Conservation (phyloP, 768 basidiomycete genomes). For the Hemileccinum rubropunctum region DNA sequence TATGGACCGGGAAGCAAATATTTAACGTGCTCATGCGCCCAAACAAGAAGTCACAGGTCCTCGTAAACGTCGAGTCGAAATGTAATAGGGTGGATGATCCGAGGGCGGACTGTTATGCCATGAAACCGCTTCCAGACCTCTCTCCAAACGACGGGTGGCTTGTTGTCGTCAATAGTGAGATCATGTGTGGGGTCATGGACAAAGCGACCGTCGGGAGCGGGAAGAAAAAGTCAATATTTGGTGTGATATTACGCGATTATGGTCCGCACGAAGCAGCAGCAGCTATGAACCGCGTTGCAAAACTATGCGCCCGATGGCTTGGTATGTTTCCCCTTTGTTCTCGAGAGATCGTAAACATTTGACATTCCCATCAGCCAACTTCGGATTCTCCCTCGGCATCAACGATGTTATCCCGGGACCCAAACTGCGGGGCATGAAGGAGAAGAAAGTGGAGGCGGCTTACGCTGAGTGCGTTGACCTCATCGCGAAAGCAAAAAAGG, state of each 20-base stretch:
- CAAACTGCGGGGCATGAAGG: slow-evolving; percentile 75
- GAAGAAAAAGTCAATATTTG: slow-evolving; percentile 99
- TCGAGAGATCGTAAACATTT: not conserved
- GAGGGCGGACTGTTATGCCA: slow-evolving; percentile 58
- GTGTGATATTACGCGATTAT: slow-evolving; percentile 95
- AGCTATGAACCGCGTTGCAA: slow-evolving; percentile 95
- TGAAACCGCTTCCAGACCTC: slow-evolving; percentile 73
- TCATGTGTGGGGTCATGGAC: slow-evolving; percentile 99
- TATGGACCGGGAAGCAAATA: slow-evolving; percentile 99
- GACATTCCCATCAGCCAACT: slow-evolving; percentile 69
- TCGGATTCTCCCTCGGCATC: slow-evolving; percentile 96
- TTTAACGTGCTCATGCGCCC: slow-evolving; percentile 97
- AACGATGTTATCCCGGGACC: slow-evolving; percentile 98
- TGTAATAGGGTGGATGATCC: slow-evolving; percentile 89
- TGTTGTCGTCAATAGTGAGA: slow-evolving; percentile 95
- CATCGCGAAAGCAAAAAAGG: slow-evolving; percentile 87
- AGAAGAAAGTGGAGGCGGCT: slow-evolving; percentile 80
- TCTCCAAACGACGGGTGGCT: slow-evolving; percentile 98
- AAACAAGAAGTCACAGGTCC: slow-evolving; percentile 74
- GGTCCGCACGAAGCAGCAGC: slow-evolving; percentile 91
- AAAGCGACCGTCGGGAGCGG: slow-evolving; percentile 97
- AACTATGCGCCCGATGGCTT: slow-evolving; percentile 91
- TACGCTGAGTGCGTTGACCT: slow-evolving; percentile 85
- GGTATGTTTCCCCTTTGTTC: slow-evolving; percentile 44
- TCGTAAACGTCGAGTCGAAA: slow-evolving; percentile 95